phyloP scores from a whole-genome alignment of 2,329 filamentous ascomycete genomes.

The Metarhizium guizhouense region DNA sequence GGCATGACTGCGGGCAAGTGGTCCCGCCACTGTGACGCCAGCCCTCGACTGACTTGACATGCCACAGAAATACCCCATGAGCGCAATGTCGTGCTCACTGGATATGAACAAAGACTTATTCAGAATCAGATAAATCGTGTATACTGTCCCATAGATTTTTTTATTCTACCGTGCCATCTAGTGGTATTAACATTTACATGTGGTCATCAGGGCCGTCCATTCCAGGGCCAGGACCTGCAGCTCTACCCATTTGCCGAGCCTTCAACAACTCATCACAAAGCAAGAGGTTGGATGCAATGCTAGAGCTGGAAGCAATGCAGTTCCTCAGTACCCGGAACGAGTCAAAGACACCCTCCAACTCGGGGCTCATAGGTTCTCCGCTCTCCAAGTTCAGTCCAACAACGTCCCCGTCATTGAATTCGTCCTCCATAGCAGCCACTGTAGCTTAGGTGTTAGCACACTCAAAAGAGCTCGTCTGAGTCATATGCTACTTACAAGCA shows the following conservation, averaged over 20 bases:
- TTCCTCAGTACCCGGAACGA: slow-evolving; percentile 93
- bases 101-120: too few species aligned
- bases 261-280: slow-evolving; percentile 97
- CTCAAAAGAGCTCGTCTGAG: background rate
- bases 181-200: slow-evolving; percentile 31
- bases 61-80: too few species aligned
- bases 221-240: slow-evolving; percentile 52
- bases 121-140: background rate
- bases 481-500: slow-evolving; percentile 54
- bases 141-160: slow-evolving; percentile 22
- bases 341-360: slow-evolving; percentile 87
- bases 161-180: slow-evolving; percentile 1
- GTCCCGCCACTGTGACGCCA: background rate
- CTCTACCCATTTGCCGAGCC: slow-evolving; percentile 84
- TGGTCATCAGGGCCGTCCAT: slow-evolving; percentile 53
- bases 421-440: slow-evolving; percentile 85
- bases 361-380: slow-evolving; percentile 90
- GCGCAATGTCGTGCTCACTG: too few species aligned
- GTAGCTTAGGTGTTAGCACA: slow-evolving; percentile 4
- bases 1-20: background rate
- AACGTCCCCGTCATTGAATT: slow-evolving; percentile 71
- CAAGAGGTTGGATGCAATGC: slow-evolving; percentile 90
- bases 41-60: background rate
- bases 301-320: slow-evolving; percentile 84
- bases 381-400: slow-evolving; percentile 81